Base-by-base conservation (phyloP, 495 filamentous ascomycete genomes). In the Friedmanniomyces endolithicus region DNA sequence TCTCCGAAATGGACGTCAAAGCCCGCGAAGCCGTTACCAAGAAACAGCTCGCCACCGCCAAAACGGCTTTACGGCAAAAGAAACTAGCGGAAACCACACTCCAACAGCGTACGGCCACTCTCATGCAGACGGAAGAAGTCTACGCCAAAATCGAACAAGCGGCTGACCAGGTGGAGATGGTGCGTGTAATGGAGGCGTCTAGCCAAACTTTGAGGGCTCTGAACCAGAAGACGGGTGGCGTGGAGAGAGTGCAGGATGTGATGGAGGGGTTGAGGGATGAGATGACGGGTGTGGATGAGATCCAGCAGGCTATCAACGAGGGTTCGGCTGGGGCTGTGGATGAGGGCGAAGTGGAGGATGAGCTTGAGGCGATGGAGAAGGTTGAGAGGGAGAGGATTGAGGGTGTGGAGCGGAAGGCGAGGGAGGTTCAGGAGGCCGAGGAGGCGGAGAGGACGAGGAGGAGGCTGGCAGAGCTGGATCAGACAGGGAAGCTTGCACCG, bases 291-390 rank as follows among this genome's bases (percentile, higher is more conserved):
- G 84, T 85, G 33, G 88, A 94, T 62, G 94, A 95, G 70, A 77
- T 97, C 23, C 81, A 82, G 48, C 77, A 72, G 57, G 81, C 87
- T 43, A 79, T 95, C 55, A 79, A 80, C 23, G 85, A 89, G 62
- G 71, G 65, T 27, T 72, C 70, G 0, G 66, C 60, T 3, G 75
- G 69, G 11, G 74, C 74, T 16, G 74, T 89, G 50, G 89, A 95
- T 64, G 92, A 95, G 65, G 72, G 63, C 17, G 90, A 92, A 67
- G 80, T 96, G 50, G 90, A 95, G 53, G 87, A 89, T 40, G 92
- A 95, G 73, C 74, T 96, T 25, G 82, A 86, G 61, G 81, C 75
- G 11, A 64, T 98, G 71, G 80, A 94, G 69, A 73, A 66, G 35
- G 79, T 79, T 58, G 81, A 88, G 69, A 73, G 70, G 66, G 69